Evolutionary conservation across 2,329 filamentous ascomycete species (phyloP).

Genomic region (Byssochlamys sp.): DNA sequence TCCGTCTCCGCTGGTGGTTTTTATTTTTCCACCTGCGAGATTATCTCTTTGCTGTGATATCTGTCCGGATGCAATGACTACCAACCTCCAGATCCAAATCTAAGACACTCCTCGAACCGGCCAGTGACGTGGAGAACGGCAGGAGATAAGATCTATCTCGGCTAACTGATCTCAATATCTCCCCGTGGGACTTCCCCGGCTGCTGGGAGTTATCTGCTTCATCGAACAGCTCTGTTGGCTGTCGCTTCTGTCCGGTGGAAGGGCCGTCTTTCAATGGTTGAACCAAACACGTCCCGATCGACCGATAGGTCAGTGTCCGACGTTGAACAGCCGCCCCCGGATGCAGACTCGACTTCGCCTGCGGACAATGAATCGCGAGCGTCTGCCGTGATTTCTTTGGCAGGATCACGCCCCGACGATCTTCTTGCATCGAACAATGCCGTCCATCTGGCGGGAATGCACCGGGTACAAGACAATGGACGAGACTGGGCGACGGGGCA

Average conservation of each 20-base stretch:
- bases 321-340: conserved; percentile 10
- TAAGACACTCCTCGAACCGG: not conserved
- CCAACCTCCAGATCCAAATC: not conserved
- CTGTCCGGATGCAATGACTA: not conserved
- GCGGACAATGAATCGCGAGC: conserved; percentile 9
- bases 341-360: conserved; percentile 9
- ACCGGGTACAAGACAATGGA: not conserved
- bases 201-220: not conserved
- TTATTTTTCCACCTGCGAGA: not conserved
- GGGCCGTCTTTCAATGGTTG: conserved; percentile 15
- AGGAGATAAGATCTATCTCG: not conserved
- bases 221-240: not conserved
- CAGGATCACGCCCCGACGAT: not conserved
- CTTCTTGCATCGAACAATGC: not conserved
- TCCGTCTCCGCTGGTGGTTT: not conserved
- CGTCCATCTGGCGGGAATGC: conserved; percentile 1
- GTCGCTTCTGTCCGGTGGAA: not conserved
- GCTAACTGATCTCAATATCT: not conserved
- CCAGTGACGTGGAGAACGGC: not conserved
- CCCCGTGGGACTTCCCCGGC: not conserved
- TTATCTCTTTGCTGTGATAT: not conserved
- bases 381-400: not conserved
- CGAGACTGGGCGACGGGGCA: conserved; percentile 2
- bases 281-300: conserved; percentile 12
- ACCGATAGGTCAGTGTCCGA: conserved; percentile 15